Conservation (phyloP, 2,329 filamentous ascomycete species). For the Aspergillaceae sp. region DNA sequence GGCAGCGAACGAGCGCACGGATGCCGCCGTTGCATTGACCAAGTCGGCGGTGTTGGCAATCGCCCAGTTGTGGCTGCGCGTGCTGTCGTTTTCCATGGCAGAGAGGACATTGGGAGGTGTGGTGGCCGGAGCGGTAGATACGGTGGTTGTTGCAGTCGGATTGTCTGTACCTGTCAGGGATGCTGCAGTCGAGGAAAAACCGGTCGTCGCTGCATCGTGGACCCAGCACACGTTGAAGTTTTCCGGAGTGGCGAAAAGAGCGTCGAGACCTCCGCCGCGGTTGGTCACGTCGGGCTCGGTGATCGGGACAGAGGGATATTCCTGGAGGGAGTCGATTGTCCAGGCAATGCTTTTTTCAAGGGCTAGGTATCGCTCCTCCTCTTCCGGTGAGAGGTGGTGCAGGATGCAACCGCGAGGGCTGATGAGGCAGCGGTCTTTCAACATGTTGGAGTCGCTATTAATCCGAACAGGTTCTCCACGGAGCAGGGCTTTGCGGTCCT, state of each 20-base stretch:
- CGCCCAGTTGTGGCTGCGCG: conserved; percentile 30
- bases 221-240: conserved; percentile 40
- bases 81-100: conserved; percentile 32
- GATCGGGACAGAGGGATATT: conserved; percentile 28
- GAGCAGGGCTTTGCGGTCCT: conserved; percentile 34
- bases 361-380: conserved; percentile 39
- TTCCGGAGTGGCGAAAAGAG: conserved; percentile 37
- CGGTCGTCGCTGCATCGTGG: conserved; percentile 22
- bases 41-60: conserved; percentile 28
- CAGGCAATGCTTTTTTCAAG: conserved; percentile 32
- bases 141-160: too few relatives aligned
- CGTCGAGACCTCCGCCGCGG: conserved; percentile 37
- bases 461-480: conserved; percentile 36
- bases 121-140: conserved; percentile 8
- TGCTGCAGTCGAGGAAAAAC: conserved; percentile 15
- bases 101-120: conserved; percentile 31
- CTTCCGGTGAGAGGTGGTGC: conserved; percentile 37
- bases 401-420: conserved; percentile 39
- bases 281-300: conserved; percentile 37
- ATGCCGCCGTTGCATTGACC: conserved; percentile 27
- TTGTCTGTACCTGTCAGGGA: too few relatives aligned
- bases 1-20: conserved; percentile 27
- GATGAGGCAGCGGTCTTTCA: conserved; percentile 38
- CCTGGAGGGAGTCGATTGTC: conserved; percentile 26
- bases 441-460: conserved; percentile 23